Conservation (phyloP, 73 alveolate genomes). For the Durusdinium trenchii region DNA sequence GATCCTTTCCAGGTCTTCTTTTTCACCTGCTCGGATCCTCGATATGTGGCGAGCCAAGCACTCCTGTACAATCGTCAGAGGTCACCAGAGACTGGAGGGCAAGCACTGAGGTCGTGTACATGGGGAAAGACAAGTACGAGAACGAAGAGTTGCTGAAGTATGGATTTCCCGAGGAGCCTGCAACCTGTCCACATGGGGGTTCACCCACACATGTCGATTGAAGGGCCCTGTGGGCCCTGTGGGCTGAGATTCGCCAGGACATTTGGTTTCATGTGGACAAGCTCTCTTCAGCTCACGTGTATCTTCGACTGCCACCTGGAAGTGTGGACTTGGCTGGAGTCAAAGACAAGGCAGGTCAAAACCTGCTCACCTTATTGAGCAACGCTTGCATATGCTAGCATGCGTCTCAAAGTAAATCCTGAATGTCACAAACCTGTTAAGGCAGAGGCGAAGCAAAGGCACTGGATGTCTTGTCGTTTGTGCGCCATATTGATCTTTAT, state of each 20-base stretch:
- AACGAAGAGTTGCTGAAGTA: constrained; percentile 99
- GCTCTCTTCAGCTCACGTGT: constrained; percentile 99
- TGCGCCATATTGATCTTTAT: not conserved
- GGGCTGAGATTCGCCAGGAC: constrained; percentile 20
- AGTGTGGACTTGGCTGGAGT: constrained; percentile 96
- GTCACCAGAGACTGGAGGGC: not conserved
- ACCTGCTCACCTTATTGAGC: no score
- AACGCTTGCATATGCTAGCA: no score
- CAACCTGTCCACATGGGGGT: not conserved
- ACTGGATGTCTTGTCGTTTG: not conserved
- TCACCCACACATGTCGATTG: no score
- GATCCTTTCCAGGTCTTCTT: constrained; percentile 96
- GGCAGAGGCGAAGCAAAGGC: constrained; percentile 70
- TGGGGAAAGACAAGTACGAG: constrained; percentile 99
- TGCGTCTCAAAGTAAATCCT: not conserved
- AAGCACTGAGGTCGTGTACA: constrained; percentile 96
- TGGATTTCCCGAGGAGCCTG: constrained; percentile 97
- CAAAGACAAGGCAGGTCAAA: constrained; percentile 47
- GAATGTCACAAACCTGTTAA: not conserved
- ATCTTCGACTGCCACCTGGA: constrained; percentile 97
- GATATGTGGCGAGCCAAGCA: constrained; percentile 36
- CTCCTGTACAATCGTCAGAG: not conserved
- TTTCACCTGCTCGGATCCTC: constrained; percentile 97
- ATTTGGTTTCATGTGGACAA: constrained; percentile 99
- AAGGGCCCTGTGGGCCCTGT: no score